phyloP scores from a whole-genome alignment of 805 yeast genomes.

The Candida sithepensis region DNA sequence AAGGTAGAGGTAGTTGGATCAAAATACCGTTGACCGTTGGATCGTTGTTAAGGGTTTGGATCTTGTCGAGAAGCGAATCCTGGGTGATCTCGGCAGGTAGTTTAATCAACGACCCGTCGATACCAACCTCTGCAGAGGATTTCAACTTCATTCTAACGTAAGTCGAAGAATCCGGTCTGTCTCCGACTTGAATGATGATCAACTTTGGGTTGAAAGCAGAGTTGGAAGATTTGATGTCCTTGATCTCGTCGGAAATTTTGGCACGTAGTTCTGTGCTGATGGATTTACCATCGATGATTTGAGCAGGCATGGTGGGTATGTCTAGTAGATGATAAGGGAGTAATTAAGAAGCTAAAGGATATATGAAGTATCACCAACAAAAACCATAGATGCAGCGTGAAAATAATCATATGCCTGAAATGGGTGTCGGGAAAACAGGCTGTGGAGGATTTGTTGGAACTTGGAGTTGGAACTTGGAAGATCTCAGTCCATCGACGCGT shows the following conservation, averaged over 20 bases:
- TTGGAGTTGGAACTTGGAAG: too few relatives aligned
- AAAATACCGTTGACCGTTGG: constrained; percentile 78
- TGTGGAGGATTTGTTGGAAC: too few relatives aligned
- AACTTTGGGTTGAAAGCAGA: constrained; percentile 68
- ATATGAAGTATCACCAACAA: too few relatives aligned
- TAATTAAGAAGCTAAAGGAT: not conserved
- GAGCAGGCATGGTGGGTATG: constrained; percentile 26
- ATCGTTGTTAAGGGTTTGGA: constrained; percentile 68
- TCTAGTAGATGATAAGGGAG: not conserved
- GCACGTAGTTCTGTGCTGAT: constrained; percentile 47
- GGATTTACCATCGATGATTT: constrained; percentile 57
- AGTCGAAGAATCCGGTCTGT: constrained; percentile 84
- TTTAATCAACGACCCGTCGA: constrained; percentile 61
- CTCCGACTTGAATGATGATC: constrained; percentile 86
- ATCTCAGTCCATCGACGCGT: too few relatives aligned
- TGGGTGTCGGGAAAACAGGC: too few relatives aligned
- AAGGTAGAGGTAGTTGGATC: constrained; percentile 88
- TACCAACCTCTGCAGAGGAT: constrained; percentile 82
- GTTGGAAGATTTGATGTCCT: constrained; percentile 36
- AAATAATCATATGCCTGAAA: too few relatives aligned
- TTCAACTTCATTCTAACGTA: constrained; percentile 89
- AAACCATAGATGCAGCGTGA: not conserved
- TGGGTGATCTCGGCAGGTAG: constrained; percentile 63
- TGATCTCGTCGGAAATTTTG: constrained; percentile 49
- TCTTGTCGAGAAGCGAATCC: constrained; percentile 52